Percentiles rank a stretch among this genome's conserved stretches.
phyloP scores from a whole-genome alignment of 2,329 filamentous ascomycete genomes.

The Calycina marina region DNA sequence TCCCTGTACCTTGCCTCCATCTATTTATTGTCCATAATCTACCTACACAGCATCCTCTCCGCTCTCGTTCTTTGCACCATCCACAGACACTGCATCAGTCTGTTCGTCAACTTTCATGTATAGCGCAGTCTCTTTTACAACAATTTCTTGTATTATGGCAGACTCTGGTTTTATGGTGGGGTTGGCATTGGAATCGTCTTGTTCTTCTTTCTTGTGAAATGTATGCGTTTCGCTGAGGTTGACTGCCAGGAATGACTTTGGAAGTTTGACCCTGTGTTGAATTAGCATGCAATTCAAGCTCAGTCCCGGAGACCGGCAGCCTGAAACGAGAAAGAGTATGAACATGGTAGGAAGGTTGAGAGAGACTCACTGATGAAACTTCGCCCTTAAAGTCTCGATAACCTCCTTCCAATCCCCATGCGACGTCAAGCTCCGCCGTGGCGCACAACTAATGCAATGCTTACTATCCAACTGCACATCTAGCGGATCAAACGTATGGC shows the following conservation, averaged over 20 bases:
- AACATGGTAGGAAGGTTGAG: no score
- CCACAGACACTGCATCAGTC: no score
- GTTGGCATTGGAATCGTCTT: slow-evolving; percentile 1
- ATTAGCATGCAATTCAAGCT: no score
- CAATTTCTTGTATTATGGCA: neutral
- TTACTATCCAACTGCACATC: slow-evolving; percentile 94
- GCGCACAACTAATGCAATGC: slow-evolving; percentile 89
- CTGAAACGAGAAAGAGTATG: no score
- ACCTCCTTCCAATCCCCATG: slow-evolving; percentile 94
- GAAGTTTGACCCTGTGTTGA: slow-evolving; percentile 21
- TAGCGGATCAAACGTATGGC: slow-evolving; percentile 89
- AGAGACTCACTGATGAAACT: slow-evolving; percentile 81
- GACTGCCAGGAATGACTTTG: slow-evolving; percentile 24
- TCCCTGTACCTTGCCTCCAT: no score
- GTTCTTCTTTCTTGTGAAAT: slow-evolving; percentile 21
- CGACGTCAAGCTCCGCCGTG: slow-evolving; percentile 74
- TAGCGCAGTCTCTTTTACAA: neutral
- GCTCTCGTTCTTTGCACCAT: no score
- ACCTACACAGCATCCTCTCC: no score
- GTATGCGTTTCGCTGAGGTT: slow-evolving; percentile 23
- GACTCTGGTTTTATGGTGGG: neutral
- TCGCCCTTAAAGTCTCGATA: slow-evolving; percentile 86
- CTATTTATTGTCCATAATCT: no score
- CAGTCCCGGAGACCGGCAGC: no score
- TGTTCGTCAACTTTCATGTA: neutral